phyloP scores from a whole-genome alignment of 2,329 filamentous ascomycete species.

The Botrytis medusae region DNA sequence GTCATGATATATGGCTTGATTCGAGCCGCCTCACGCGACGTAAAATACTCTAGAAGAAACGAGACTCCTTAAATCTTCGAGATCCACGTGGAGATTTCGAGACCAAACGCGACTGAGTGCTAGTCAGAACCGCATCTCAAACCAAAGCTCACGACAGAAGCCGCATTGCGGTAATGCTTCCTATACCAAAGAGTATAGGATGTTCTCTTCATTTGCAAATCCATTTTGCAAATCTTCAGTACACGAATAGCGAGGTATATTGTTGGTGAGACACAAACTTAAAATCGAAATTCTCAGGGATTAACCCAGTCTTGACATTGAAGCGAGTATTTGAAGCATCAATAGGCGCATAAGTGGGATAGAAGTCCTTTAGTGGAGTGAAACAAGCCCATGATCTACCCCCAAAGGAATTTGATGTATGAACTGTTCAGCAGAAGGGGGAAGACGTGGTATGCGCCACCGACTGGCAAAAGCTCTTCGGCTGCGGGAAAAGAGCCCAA shows the following conservation, averaged over 20 bases:
- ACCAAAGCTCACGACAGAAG: slow-evolving; percentile 12
- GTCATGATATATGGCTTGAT: slow-evolving; percentile 1
- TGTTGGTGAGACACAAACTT: slow-evolving; percentile 16
- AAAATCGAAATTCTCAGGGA: slow-evolving; percentile 6
- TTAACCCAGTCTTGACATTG: neutral
- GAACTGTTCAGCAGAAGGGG: slow-evolving; percentile 16
- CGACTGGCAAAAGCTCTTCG: slow-evolving; percentile 21
- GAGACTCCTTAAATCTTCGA: slow-evolving; percentile 3
- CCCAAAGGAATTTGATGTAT: slow-evolving; percentile 8
- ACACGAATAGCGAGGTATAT: slow-evolving; percentile 5
- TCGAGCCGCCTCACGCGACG: slow-evolving; percentile 3
- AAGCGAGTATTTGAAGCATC: slow-evolving; percentile 11
- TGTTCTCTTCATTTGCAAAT: slow-evolving; percentile 13
- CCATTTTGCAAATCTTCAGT: slow-evolving; percentile 13
- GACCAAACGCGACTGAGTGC: slow-evolving; percentile 6
- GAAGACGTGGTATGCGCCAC: slow-evolving; percentile 15
- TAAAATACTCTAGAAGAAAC: slow-evolving; percentile 17
- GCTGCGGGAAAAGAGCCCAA: slow-evolving; percentile 1
- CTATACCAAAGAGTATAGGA: neutral
- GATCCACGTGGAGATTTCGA: slow-evolving; percentile 12
- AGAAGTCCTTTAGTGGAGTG: slow-evolving; percentile 15
- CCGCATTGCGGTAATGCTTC: slow-evolving; percentile 21
- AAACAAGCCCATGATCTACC: slow-evolving; percentile 12
- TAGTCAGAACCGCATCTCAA: slow-evolving; percentile 16
- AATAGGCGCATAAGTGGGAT: slow-evolving; percentile 22